phyloP scores from a whole-genome alignment of 2,329 filamentous ascomycete species.

The Emmonsiellopsis sp. region DNA sequence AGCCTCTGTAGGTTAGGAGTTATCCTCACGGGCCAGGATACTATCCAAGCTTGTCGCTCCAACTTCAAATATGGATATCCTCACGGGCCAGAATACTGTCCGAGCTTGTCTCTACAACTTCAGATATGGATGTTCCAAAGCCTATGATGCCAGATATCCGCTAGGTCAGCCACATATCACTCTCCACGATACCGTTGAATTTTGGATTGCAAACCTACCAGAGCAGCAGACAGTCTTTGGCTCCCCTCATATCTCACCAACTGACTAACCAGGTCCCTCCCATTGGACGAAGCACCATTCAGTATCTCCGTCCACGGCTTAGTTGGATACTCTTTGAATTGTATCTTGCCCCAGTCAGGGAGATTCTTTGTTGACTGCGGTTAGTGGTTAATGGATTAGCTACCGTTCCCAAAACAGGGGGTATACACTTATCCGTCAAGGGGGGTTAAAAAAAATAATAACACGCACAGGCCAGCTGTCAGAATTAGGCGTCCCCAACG shows the following conservation, averaged over 20 bases:
- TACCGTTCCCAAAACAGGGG: too few species aligned
- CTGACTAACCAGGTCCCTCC: slow-evolving; percentile 55
- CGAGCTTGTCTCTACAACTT: too few species aligned
- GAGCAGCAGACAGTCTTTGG: slow-evolving; percentile 55
- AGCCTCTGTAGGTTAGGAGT: too few species aligned
- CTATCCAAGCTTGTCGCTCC: too few species aligned
- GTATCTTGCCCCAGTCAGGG: slow-evolving; percentile 77
- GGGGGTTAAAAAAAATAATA: not conserved
- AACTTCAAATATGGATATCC: too few species aligned
- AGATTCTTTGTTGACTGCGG: slow-evolving; percentile 41
- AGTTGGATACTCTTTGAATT: slow-evolving; percentile 66
- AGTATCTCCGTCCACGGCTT: slow-evolving; percentile 63
- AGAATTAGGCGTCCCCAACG: slow-evolving; percentile 74
- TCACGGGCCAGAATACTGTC: too few species aligned
- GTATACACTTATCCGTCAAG: not conserved
- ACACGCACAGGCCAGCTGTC: slow-evolving; percentile 66
- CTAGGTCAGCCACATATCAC: not conserved
- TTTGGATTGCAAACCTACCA: slow-evolving; percentile 40
- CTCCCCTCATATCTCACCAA: slow-evolving; percentile 66
- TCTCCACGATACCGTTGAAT: too few species aligned
- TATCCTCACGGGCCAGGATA: too few species aligned
- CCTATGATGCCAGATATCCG: too few species aligned
- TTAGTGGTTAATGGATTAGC: not conserved
- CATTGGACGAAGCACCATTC: slow-evolving; percentile 46
- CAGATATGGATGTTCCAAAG: too few species aligned